Percentiles rank a stretch among this genome's conserved stretches.
Evolutionary conservation across 2,329 filamentous ascomycete genomes (phyloP).

Genomic region (Claviceps sp.): DNA sequence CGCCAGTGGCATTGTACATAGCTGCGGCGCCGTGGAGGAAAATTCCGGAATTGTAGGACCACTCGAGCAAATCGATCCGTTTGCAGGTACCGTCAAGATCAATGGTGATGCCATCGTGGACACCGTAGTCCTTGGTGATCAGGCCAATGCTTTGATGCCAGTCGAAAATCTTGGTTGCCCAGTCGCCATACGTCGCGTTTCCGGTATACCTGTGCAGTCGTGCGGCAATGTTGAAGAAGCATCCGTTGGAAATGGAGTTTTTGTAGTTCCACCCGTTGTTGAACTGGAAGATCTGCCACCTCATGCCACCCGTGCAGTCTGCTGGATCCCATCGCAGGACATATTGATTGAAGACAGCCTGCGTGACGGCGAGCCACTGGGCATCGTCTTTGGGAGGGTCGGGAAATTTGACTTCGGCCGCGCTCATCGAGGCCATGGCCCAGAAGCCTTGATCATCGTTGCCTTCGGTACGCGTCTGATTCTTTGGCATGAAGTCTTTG

Average conservation of each 20-base stretch:
- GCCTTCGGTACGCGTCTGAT: constrained; percentile 47
- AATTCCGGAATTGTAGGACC: constrained; percentile 57
- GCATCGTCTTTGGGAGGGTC: constrained; percentile 49
- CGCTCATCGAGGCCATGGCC: constrained; percentile 69
- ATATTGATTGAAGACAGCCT: constrained; percentile 72
- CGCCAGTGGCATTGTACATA: constrained; percentile 47
- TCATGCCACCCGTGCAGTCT: constrained; percentile 57
- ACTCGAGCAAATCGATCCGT: constrained; percentile 44
- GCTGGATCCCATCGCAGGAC: constrained; percentile 53
- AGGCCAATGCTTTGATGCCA: constrained; percentile 46
- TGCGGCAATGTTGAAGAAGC: constrained; percentile 56
- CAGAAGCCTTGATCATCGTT: constrained; percentile 77
- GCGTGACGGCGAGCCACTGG: constrained; percentile 63
- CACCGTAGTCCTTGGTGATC: constrained; percentile 38
- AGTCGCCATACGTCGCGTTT: constrained; percentile 64
- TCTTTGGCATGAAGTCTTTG: constrained; percentile 51
- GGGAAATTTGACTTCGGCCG: constrained; percentile 63
- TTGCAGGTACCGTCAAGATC: constrained; percentile 30
- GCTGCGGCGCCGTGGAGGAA: constrained; percentile 48
- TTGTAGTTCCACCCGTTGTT: constrained; percentile 61
- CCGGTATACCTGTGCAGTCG: constrained; percentile 66
- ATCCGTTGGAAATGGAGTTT: constrained; percentile 55
- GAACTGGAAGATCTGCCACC: constrained; percentile 76
- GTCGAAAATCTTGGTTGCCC: constrained; percentile 58
- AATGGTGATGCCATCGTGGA: constrained; percentile 37